Percentiles rank a stretch among this genome's conserved stretches.
phyloP scores from a whole-genome alignment of 495 filamentous ascomycete species.

The Aspergillus taichungensis region DNA sequence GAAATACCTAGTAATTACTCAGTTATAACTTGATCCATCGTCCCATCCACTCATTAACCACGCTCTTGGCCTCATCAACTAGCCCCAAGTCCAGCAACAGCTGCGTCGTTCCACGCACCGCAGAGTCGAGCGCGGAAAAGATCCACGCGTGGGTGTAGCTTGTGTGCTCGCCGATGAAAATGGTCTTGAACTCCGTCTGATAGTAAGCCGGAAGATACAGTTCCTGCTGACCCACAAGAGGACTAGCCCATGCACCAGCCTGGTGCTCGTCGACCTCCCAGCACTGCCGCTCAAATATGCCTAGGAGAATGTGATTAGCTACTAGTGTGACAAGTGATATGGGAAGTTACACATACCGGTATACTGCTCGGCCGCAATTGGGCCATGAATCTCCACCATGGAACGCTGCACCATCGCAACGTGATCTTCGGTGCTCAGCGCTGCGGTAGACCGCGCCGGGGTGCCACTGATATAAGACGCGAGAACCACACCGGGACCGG shows the following conservation, averaged over 20 bases:
- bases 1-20: no score
- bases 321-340: neutral
- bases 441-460: constrained; percentile 33
- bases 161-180: constrained; percentile 65
- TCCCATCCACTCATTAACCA: constrained; percentile 60
- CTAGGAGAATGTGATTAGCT: neutral
- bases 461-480: constrained; percentile 45
- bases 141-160: constrained; percentile 72
- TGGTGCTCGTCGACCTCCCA: constrained; percentile 49
- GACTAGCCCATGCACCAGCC: constrained; percentile 47
- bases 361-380: constrained; percentile 44
- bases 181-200: constrained; percentile 55
- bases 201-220: constrained; percentile 62
- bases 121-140: constrained; percentile 56
- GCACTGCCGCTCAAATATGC: constrained; percentile 46
- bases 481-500: constrained; percentile 53
- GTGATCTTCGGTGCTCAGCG: constrained; percentile 43
- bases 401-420: constrained; percentile 46
- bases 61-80: constrained; percentile 59
- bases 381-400: constrained; percentile 54
- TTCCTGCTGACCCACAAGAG: constrained; percentile 51
- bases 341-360: constrained; percentile 29
- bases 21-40: constrained; percentile 43
- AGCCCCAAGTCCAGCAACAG: constrained; percentile 57
- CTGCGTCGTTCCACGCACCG: constrained; percentile 56